These are phyloP conservation scores for Selaginella tamariscina DNA, from an alignment of 75 land plant genomes.

Conservation along the genomic window DNA sequence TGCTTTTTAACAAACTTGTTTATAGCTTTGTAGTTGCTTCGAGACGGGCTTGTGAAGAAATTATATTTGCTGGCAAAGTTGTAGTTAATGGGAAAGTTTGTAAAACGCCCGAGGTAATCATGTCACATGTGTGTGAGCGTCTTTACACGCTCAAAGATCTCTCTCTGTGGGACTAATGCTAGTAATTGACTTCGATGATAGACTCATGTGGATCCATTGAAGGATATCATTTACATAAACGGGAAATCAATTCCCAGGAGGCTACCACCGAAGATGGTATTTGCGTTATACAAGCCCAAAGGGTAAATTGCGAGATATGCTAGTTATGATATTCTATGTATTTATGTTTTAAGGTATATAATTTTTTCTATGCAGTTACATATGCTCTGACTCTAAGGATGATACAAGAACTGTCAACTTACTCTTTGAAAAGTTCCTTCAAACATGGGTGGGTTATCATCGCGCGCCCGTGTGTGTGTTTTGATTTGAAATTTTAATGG, in stretches of 20 bases:
- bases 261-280: slow-evolving; percentile 81
- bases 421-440: background rate
- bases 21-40: slow-evolving; percentile 61
- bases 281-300: slow-evolving; percentile 95
- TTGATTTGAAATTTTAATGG: background rate
- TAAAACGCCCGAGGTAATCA: slow-evolving; percentile 68
- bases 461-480: no score
- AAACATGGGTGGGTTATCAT: background rate
- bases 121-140: background rate
- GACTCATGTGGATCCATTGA: slow-evolving; percentile 81
- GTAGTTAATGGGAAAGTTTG: slow-evolving; percentile 88
- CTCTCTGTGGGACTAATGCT: no score
- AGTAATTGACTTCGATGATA: slow-evolving; percentile 34
- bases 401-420: background rate
- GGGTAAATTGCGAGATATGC: slow-evolving; percentile 64
- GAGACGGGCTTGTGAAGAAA: slow-evolving; percentile 78
- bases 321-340: no score
- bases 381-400: background rate
- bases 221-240: slow-evolving; percentile 76
- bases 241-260: slow-evolving; percentile 78
- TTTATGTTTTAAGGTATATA: no score
- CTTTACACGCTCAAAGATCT: background rate
- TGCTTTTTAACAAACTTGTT: background rate
- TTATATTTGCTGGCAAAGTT: slow-evolving; percentile 76
- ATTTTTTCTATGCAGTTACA: background rate